phyloP scores from a whole-genome alignment of 2,329 filamentous ascomycete genomes.

The Pyricularia pennisetigena region DNA sequence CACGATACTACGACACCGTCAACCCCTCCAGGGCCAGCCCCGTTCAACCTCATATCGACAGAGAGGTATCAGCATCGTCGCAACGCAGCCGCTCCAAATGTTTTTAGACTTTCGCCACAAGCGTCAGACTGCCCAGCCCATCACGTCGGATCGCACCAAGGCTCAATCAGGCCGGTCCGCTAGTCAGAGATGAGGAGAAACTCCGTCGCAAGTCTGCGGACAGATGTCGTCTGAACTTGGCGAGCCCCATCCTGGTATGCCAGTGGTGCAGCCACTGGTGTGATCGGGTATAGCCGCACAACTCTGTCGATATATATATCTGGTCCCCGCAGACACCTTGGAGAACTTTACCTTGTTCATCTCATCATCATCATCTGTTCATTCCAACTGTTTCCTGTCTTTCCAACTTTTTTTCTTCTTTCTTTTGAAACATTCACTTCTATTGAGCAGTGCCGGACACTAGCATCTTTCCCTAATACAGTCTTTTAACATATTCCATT shows the following conservation, averaged over 20 bases:
- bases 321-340: not conserved
- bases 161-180: not conserved
- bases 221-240: not conserved
- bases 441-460: slow-evolving; percentile 3
- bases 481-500: not conserved
- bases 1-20: too few species aligned
- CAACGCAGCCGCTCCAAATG: not conserved
- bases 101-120: not conserved
- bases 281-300: not conserved
- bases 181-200: not conserved
- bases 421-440: not conserved
- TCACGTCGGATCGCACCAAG: not conserved
- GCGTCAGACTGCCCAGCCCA: not conserved
- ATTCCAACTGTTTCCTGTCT: not conserved
- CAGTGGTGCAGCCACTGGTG: too few species aligned
- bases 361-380: not conserved
- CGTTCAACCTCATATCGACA: not conserved
- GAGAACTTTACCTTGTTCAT: not conserved
- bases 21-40: not conserved
- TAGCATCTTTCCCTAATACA: not conserved
- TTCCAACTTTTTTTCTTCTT: not conserved
- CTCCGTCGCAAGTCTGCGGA: not conserved
- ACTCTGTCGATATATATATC: not conserved
- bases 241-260: not conserved
- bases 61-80: not conserved